Conservation (phyloP, 129 eudicot genomes). For the Flaveria bidentis region DNA sequence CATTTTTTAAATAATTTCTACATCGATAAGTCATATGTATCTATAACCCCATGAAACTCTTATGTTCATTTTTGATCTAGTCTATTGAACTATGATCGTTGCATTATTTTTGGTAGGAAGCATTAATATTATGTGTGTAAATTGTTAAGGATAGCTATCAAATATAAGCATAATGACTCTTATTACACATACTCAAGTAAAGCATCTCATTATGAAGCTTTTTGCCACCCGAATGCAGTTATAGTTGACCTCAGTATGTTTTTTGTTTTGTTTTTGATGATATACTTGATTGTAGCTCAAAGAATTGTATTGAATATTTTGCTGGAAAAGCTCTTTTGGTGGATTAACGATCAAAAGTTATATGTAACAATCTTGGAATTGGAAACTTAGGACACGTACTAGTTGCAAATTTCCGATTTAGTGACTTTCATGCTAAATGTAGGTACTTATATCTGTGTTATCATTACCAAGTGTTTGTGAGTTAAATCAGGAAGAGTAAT, state of each 20-base stretch:
- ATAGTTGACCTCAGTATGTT: background rate
- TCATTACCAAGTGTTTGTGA: background rate
- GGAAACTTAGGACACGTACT: background rate
- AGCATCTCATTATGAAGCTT: too few species aligned
- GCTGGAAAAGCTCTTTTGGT: background rate
- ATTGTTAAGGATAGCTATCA: background rate
- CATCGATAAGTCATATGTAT: background rate
- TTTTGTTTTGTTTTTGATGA: too few species aligned
- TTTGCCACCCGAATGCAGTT: background rate
- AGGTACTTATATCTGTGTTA: too few species aligned
- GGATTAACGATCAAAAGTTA: background rate
- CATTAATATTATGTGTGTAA: background rate
- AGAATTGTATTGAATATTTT: background rate
- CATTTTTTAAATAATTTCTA: background rate
- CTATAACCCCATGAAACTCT: background rate
- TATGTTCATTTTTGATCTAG: background rate
- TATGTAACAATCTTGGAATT: background rate
- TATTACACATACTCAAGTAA: background rate
- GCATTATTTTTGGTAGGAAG: too few species aligned
- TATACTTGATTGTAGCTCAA: background rate
- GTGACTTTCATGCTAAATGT: background rate
- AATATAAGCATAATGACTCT: background rate
- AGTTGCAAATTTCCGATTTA: background rate
- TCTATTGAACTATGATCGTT: too few species aligned
- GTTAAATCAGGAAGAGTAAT: background rate